Percentiles rank a stretch among this genome's conserved stretches.
These are phyloP conservation scores for Litchi chinensis DNA, from an alignment of 345 rosid genomes.

Conservation along the genomic window DNA sequence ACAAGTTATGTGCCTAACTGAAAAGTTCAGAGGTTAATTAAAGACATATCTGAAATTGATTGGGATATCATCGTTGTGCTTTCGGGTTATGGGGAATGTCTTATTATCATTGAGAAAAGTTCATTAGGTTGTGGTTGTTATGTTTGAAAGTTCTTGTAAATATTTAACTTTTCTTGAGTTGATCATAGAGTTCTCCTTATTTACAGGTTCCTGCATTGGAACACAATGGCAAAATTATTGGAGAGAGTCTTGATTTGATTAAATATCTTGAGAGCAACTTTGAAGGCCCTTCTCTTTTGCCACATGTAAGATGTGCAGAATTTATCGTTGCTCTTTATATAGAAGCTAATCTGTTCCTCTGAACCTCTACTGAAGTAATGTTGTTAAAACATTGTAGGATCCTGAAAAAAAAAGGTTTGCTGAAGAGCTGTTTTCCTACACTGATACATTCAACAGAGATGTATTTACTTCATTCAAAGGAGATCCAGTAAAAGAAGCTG, in stretches of 20 bases:
- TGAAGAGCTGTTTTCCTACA: constrained; percentile 63
- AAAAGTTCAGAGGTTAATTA: neutral
- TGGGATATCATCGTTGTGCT: too few species aligned
- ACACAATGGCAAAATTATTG: constrained; percentile 82
- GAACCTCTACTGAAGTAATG: constrained; percentile 3
- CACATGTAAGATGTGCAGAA: constrained; percentile 44
- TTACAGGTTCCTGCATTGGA: constrained; percentile 86
- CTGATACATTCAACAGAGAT: constrained; percentile 48
- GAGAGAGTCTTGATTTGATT: constrained; percentile 87
- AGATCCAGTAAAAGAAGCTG: constrained; percentile 55
- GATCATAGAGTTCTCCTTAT: neutral
- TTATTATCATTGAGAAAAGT: neutral
- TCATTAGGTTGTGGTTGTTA: neutral
- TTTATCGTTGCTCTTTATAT: neutral
- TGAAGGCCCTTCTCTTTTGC: constrained; percentile 77
- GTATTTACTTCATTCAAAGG: constrained; percentile 62
- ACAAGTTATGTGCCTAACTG: neutral
- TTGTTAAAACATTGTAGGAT: constrained; percentile 52
- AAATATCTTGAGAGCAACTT: constrained; percentile 80
- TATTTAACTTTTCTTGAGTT: neutral
- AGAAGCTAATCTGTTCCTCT: neutral
- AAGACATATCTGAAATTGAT: too few species aligned
- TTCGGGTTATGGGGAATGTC: too few species aligned
- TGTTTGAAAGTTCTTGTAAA: neutral
- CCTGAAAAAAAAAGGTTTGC: constrained; percentile 56